phyloP scores from a whole-genome alignment of 2,329 filamentous ascomycete species.

The Arthroderma sp. region DNA sequence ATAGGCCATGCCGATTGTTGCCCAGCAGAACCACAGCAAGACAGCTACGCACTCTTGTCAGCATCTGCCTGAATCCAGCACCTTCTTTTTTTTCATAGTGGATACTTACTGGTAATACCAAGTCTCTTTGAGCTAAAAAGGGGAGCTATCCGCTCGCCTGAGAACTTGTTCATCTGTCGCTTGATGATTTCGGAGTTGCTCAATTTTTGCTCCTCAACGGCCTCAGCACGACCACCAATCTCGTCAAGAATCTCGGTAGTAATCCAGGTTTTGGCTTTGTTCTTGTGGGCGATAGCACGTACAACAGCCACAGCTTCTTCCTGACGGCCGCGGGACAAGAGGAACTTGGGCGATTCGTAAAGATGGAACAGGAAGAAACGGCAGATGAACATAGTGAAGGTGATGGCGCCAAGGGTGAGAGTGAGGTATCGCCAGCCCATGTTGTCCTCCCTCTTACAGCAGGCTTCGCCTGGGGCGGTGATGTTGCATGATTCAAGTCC shows the following conservation, averaged over 20 bases:
- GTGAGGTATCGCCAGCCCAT: slow-evolving; percentile 66
- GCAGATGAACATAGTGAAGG: slow-evolving; percentile 62
- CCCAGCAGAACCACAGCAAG: slow-evolving; percentile 66
- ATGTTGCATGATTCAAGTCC: slow-evolving; percentile 20
- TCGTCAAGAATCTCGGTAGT: slow-evolving; percentile 54
- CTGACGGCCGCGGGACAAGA: slow-evolving; percentile 64
- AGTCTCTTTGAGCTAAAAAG: slow-evolving; percentile 42
- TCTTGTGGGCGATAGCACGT: slow-evolving; percentile 62
- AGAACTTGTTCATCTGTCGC: slow-evolving; percentile 53
- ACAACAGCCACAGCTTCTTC: slow-evolving; percentile 67
- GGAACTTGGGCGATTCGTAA: slow-evolving; percentile 74
- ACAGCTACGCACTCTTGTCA: slow-evolving; percentile 16
- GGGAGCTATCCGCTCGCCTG: slow-evolving; percentile 51
- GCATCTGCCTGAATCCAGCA: slow-evolving; percentile 28
- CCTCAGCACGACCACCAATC: slow-evolving; percentile 38
- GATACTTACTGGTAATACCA: slow-evolving; percentile 32
- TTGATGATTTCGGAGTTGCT: slow-evolving; percentile 39
- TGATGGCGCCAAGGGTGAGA: slow-evolving; percentile 56
- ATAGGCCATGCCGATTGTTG: slow-evolving; percentile 72
- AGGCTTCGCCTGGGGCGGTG: slow-evolving; percentile 12
- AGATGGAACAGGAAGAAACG: slow-evolving; percentile 72
- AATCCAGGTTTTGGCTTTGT: slow-evolving; percentile 57
- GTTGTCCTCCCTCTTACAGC: slow-evolving; percentile 42
- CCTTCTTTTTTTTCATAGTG: background rate
- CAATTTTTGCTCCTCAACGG: slow-evolving; percentile 27